These are phyloP conservation scores for Fraxinus sp. DNA, from an alignment of 305 asterid species.

Conservation along the genomic window DNA sequence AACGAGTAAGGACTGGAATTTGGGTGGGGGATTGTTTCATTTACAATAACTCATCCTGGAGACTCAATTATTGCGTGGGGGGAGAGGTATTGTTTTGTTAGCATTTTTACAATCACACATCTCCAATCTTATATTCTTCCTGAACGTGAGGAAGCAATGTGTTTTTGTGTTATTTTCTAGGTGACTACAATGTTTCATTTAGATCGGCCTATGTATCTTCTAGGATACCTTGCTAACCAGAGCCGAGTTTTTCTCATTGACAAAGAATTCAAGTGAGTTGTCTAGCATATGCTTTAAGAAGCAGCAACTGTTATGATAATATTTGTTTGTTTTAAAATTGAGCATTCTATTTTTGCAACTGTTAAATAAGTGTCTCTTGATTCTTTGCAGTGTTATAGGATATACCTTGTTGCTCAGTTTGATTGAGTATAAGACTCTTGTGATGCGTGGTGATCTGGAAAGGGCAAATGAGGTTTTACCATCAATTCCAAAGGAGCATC, in stretches of 20 bases:
- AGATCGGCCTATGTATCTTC: constrained; percentile 98
- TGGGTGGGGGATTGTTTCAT: constrained; percentile 71
- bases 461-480: constrained; percentile 83
- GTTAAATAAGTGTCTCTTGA: constrained; percentile 3
- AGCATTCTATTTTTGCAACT: constrained; percentile 6
- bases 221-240: constrained; percentile 93
- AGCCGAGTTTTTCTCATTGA: constrained; percentile 90
- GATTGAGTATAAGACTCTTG: constrained; percentile 98
- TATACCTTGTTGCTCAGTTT: constrained; percentile 83
- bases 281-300: constrained; percentile 5
- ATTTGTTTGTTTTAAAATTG: constrained; percentile 5
- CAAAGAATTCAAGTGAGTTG: constrained; percentile 95
- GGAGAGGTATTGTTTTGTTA: constrained; percentile 48
- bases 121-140: constrained; percentile 3
- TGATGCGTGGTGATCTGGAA: constrained; percentile 96
- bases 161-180: constrained; percentile 38
- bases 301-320: constrained; percentile 5
- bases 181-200: constrained; percentile 97
- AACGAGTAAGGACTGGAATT: constrained; percentile 66
- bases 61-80: constrained; percentile 66
- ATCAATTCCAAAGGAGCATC: constrained; percentile 93
- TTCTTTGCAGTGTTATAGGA: constrained; percentile 72
- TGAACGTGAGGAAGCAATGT: constrained; percentile 20
- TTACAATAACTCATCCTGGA: constrained; percentile 59
- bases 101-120: neutral